phyloP scores from a whole-genome alignment of 202 grass and related monocot genomes.

The Carex arenaria region DNA sequence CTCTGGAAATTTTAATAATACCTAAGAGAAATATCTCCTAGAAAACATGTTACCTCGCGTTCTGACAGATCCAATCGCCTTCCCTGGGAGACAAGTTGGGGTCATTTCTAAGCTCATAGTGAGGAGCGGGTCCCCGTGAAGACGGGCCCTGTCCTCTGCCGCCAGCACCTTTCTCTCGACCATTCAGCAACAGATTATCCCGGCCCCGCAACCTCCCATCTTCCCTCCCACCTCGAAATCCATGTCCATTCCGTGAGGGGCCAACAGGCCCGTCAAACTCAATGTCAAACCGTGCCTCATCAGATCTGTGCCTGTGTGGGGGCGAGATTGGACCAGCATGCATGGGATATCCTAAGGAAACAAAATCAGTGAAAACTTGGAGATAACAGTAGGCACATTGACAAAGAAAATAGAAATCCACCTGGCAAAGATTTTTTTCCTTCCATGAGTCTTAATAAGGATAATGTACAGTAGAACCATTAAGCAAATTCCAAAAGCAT shows the following conservation, averaged over 20 bases:
- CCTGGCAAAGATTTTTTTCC: neutral
- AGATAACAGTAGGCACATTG: neutral
- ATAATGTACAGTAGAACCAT: neutral
- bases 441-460: neutral
- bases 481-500: neutral
- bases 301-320: constrained; percentile 27
- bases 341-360: constrained; percentile 58
- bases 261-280: constrained; percentile 40
- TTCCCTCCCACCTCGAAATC: constrained; percentile 65
- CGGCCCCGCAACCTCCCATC: constrained; percentile 50
- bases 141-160: constrained; percentile 39
- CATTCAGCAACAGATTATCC: constrained; percentile 29
- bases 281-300: constrained; percentile 21
- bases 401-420: neutral
- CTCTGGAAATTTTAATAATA: too few relatives aligned
- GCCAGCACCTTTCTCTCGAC: constrained; percentile 49
- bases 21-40: neutral
- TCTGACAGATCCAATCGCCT: constrained; percentile 96
- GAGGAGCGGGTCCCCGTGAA: constrained; percentile 44
- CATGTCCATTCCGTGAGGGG: constrained; percentile 31
- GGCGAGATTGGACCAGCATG: constrained; percentile 45
- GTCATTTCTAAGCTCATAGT: constrained; percentile 84
- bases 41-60: constrained; percentile 47
- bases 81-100: constrained; percentile 86
- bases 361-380: neutral